These are phyloP conservation scores for Lipomyces orientalis DNA, from an alignment of 805 yeast species.

Conservation along the genomic window DNA sequence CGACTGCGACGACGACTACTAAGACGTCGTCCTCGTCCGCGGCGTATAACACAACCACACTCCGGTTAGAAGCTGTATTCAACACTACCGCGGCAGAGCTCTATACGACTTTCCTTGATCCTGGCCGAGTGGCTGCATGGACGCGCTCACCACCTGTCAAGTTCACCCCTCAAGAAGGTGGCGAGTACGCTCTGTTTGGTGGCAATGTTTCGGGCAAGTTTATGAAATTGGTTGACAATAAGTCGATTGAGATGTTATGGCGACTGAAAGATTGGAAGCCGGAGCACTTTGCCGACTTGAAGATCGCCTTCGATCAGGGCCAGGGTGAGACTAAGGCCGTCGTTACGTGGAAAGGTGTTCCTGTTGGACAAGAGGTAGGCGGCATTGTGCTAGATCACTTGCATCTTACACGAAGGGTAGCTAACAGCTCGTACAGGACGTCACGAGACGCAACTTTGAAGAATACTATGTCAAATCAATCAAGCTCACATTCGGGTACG, in stretches of 20 bases:
- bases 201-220: conserved; percentile 83
- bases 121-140: conserved; percentile 87
- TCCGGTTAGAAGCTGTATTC: conserved; percentile 79
- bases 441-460: conserved; percentile 79
- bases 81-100: conserved; percentile 87
- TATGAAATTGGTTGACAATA: conserved; percentile 61
- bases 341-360: conserved; percentile 84
- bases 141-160: conserved; percentile 68
- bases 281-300: conserved; percentile 77
- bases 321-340: conserved; percentile 82
- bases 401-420: background rate
- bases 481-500: conserved; percentile 81
- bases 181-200: conserved; percentile 75
- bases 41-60: conserved; percentile 78
- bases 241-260: conserved; percentile 78
- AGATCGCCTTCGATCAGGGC: conserved; percentile 73
- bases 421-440: conserved; percentile 54
- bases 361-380: conserved; percentile 81
- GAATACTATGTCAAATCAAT: conserved; percentile 88
- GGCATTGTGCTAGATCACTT: background rate
- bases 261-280: conserved; percentile 85
- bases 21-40: conserved; percentile 40
- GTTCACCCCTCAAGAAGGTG: conserved; percentile 64
- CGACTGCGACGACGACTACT: conserved; percentile 32
- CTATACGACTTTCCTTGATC: conserved; percentile 75